Base-by-base conservation (phyloP, 1,284 basidiomycete species). In the Puccinia sorghi region DNA sequence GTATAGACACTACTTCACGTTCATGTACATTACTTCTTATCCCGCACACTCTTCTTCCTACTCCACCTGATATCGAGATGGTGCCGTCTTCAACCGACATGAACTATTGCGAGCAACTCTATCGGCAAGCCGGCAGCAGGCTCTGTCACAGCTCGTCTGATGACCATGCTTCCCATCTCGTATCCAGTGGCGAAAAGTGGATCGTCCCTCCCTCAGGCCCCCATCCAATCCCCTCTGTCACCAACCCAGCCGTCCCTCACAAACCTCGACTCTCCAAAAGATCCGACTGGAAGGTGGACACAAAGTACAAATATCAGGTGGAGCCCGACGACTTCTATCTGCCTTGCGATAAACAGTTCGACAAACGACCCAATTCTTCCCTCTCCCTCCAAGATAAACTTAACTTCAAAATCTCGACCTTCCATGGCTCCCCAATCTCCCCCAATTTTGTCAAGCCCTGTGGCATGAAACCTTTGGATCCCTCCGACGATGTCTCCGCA, bases 311-410 rank as follows among this genome's bases (percentile, higher is more conserved):
- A 22, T 41, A 12, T 13, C 32, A 43, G 17, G 57, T 61, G 25
- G 72, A 73, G 48, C 72, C 72, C 25, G 41, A 73, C 32, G 72
- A 73, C 48, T 73, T 73, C 20, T 73, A 73, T 73, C 43, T n/a
- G 25, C 72, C 72, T 27, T 63, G 61, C 25, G 69, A 71, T 71
- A 41, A 57, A 20, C 48, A 71, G 39, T 57, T 71, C 27, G 52
- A 11, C n/a, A 54, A 71, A 32, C 48, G 69, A 7, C 1, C 17
- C 20, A 8, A 39, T n/a, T 54, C 50, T 2, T 7, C 41, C 11
- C 39, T 54, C 32, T 22, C 39, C 8, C 22, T 56, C 32, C 17
- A 50, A 3, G 56, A 61, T 17, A 46, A 73, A 48, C 25, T 15
- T 37, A 11, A 27, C 17, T 63, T 73, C 46, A 37, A 43, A 17